Base-by-base conservation (phyloP, 306 rosid species). In the Parietaria judaica region DNA sequence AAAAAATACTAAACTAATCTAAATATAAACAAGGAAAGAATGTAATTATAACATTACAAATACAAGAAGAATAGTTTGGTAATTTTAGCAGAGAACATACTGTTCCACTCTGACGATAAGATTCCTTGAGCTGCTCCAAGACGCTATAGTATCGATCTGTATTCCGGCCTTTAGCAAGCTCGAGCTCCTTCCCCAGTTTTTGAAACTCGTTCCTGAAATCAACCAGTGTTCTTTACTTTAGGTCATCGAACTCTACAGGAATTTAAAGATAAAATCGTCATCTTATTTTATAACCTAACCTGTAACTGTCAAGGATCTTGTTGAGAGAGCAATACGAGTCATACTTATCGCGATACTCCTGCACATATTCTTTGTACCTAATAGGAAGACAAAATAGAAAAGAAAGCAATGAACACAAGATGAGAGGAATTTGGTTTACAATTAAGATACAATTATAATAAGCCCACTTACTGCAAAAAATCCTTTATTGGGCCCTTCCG, bases 341-440 rank as follows among this genome's bases (percentile, higher is more conserved):
- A 67, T 84, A 94, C 74, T 92, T 92, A 51, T 84, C 97, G 15
- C 64, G 81, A 74, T 75, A 94, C 77, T 94, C 99, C 76, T 84
- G 90, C 75, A 84, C 87, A 58, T 86, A 88, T 65, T 94, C 97
- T 71, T 88, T 66, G 73, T 86, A 88, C 74, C 99, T 94, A 71
- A 64, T 59, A 85, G 63, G 11, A 39, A 64, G 49, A 38, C 36
- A 63, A 55, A 74, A 48, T 5, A 11, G n/a, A 54, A 38, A 16
- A 11, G 48, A 68, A 66, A 69, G 39, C 70, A 52, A 66, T 61
- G 23, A 15, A 68, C 52, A 46, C 36, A 36, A 63, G 60, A 56
- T 16, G 67, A 56, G 41, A 36, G 14, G 13, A 14, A 23, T 56
- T 3, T 14, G 41, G 54, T 56, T 35, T 58, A 47, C 38, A 58